A percentile compares a stretch with the other conserved stretches of the same genome.
Evolutionary conservation across 345 rosid genomes (phyloP).

Genomic region (Atalantia buxifolia): DNA sequence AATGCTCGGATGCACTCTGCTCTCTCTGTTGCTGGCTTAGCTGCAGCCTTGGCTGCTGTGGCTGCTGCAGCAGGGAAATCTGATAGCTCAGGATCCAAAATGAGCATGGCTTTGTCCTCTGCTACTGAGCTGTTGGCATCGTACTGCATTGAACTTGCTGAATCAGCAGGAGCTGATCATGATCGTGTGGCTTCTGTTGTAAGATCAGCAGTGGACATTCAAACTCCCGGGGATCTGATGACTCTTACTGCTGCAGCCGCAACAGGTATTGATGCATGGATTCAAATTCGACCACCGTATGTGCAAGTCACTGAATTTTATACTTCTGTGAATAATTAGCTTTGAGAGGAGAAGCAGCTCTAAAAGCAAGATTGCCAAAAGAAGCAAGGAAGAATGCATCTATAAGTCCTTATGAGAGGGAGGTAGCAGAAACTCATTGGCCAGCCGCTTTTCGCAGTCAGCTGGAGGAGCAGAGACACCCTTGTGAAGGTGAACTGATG

Average conservation of each 20-base stretch:
- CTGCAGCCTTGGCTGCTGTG: conserved; percentile 89
- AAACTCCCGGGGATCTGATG: conserved; percentile 73
- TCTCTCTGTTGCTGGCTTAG: conserved; percentile 81
- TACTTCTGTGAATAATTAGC: conserved; percentile 34
- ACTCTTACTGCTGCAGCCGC: conserved; percentile 99
- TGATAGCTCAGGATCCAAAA: conserved; percentile 45
- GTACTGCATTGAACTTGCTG: conserved; percentile 85
- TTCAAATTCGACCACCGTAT: not conserved
- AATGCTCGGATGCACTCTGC: conserved; percentile 76
- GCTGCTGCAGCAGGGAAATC: conserved; percentile 56
- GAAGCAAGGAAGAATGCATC: conserved; percentile 87
- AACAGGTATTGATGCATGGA: conserved; percentile 49
- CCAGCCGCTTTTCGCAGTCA: conserved; percentile 33
- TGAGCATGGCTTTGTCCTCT: conserved; percentile 74
- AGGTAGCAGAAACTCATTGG: conserved; percentile 46
- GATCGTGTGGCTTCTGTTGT: conserved; percentile 68
- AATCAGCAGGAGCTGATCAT: conserved; percentile 70
- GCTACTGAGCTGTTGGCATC: conserved; percentile 90
- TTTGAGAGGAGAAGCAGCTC: conserved; percentile 86
- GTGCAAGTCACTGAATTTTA: not conserved
- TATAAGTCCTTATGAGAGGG: conserved; percentile 72
- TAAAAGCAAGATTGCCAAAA: conserved; percentile 70
- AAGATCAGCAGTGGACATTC: conserved; percentile 77
- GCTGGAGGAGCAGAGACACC: conserved; percentile 37
- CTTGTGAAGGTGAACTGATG: conserved; percentile 68